Conservation (phyloP, 2,329 filamentous ascomycete genomes). For the Cladophialophora exuberans region DNA sequence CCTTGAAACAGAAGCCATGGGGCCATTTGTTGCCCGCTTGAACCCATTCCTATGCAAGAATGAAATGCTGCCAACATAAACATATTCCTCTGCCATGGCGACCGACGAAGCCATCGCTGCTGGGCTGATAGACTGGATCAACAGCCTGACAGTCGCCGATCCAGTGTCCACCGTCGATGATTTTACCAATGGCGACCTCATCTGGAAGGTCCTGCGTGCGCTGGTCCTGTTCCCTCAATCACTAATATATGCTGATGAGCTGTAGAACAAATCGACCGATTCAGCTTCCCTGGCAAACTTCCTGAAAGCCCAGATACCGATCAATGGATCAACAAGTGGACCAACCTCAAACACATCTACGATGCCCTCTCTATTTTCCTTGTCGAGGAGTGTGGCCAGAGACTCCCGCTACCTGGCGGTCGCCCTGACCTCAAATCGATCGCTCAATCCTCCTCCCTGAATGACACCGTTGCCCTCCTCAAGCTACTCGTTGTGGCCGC, state of each 20-base stretch:
- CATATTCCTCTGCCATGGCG: slow-evolving; percentile 40
- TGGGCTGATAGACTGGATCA: slow-evolving; percentile 52
- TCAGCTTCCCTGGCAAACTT: slow-evolving; percentile 52
- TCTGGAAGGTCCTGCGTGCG: slow-evolving; percentile 49
- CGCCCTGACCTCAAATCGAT: slow-evolving; percentile 52
- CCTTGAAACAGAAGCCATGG: slow-evolving; percentile 22
- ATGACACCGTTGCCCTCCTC: slow-evolving; percentile 58
- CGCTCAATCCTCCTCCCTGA: slow-evolving; percentile 47
- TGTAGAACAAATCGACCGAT: slow-evolving; percentile 51
- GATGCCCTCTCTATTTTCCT: slow-evolving; percentile 51
- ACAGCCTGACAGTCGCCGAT: slow-evolving; percentile 31
- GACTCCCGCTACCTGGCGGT: slow-evolving; percentile 46
- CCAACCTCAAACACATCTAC: slow-evolving; percentile 54
- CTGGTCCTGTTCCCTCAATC: neutral
- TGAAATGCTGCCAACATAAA: slow-evolving; percentile 19
- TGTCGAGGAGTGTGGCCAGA: slow-evolving; percentile 48
- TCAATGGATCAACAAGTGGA: slow-evolving; percentile 53
- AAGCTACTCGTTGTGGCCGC: slow-evolving; percentile 67
- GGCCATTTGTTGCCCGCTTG: slow-evolving; percentile 7
- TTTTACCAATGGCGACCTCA: slow-evolving; percentile 48
- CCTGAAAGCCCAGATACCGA: slow-evolving; percentile 48
- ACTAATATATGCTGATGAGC: slow-evolving; percentile 16
- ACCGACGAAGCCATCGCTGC: slow-evolving; percentile 50
- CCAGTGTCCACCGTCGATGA: slow-evolving; percentile 37
- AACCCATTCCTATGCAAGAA: slow-evolving; percentile 14